Conservation (phyloP, 2,329 filamentous ascomycete genomes). For the Cladosporium sp. region DNA sequence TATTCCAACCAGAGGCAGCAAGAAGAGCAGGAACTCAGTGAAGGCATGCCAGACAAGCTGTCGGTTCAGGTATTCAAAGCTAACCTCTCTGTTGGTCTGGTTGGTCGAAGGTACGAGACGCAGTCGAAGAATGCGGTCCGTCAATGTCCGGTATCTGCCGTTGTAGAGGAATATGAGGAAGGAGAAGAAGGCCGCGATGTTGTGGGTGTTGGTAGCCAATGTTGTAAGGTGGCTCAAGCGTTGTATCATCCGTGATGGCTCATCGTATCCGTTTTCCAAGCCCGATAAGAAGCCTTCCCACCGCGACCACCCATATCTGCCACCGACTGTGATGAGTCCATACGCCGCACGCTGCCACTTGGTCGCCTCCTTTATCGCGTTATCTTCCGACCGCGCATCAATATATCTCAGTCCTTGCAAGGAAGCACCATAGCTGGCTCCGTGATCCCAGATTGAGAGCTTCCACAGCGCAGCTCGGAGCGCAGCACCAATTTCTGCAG, state of each 20-base stretch:
- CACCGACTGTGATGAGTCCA: slow-evolving; percentile 77
- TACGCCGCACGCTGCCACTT: slow-evolving; percentile 78
- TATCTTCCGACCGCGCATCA: slow-evolving; percentile 57
- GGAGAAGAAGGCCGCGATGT: slow-evolving; percentile 71
- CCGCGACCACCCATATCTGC: slow-evolving; percentile 82
- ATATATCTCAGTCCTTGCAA: slow-evolving; percentile 87
- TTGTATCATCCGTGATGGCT: slow-evolving; percentile 45
- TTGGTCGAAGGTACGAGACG: slow-evolving; percentile 78
- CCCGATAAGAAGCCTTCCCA: slow-evolving; percentile 84
- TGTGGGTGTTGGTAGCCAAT: slow-evolving; percentile 65
- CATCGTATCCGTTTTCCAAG: slow-evolving; percentile 67
- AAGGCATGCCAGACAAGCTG: slow-evolving; percentile 99
- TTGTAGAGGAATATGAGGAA: slow-evolving; percentile 90
- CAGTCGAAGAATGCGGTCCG: slow-evolving; percentile 78
- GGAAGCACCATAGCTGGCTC: slow-evolving; percentile 88
- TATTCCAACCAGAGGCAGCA: slow-evolving; percentile 93
- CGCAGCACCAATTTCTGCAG: slow-evolving; percentile 71
- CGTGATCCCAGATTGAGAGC: slow-evolving; percentile 91
- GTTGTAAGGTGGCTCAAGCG: slow-evolving; percentile 64
- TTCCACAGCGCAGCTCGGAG: slow-evolving; percentile 84
- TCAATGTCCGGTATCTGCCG: slow-evolving; percentile 81
- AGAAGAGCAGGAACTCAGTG: slow-evolving; percentile 94
- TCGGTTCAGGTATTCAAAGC: slow-evolving; percentile 94
- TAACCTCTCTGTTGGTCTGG: slow-evolving; percentile 84
- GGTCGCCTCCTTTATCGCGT: slow-evolving; percentile 59